Conservation (phyloP, 352 stramenopile species). For the Lagenidium sp. region DNA sequence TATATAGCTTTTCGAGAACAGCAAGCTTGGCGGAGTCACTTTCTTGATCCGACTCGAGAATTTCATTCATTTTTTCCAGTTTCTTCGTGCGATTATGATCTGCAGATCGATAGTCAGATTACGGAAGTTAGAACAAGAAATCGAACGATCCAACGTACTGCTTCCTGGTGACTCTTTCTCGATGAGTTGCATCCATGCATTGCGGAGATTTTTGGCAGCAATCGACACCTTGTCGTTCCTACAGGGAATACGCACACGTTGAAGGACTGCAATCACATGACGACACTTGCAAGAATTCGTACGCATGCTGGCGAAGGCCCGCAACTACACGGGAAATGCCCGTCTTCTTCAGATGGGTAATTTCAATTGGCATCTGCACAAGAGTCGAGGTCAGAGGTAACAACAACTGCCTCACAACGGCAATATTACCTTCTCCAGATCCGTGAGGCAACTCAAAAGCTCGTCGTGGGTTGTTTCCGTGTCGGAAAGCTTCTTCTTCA, state of each 20-base stretch:
- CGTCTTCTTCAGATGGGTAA: conserved; percentile 58
- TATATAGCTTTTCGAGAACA: conserved; percentile 45
- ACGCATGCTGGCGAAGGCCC: conserved; percentile 65
- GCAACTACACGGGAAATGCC: conserved; percentile 53
- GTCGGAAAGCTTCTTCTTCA: conserved; percentile 51
- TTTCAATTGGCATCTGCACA: conserved; percentile 51
- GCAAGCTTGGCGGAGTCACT: conserved; percentile 25
- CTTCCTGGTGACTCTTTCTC: conserved; percentile 22
- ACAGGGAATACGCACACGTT: neutral
- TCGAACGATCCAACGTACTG: conserved; percentile 2
- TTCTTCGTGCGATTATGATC: conserved; percentile 23
- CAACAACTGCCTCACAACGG: no score
- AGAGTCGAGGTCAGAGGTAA: neutral
- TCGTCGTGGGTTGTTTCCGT: conserved; percentile 54
- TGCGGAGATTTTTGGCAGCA: conserved; percentile 48
- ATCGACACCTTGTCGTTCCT: conserved; percentile 79
- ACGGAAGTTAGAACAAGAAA: neutral
- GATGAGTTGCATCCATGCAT: conserved; percentile 63
- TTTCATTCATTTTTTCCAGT: conserved; percentile 38
- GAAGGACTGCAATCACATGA: no score
- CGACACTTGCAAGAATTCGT: no score
- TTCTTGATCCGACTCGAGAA: conserved; percentile 31
- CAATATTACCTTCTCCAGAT: conserved; percentile 30
- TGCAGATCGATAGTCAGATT: neutral
- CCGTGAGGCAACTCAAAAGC: conserved; percentile 40